phyloP scores from a whole-genome alignment of 2,329 filamentous ascomycete species.

The Calonectria honghensis region DNA sequence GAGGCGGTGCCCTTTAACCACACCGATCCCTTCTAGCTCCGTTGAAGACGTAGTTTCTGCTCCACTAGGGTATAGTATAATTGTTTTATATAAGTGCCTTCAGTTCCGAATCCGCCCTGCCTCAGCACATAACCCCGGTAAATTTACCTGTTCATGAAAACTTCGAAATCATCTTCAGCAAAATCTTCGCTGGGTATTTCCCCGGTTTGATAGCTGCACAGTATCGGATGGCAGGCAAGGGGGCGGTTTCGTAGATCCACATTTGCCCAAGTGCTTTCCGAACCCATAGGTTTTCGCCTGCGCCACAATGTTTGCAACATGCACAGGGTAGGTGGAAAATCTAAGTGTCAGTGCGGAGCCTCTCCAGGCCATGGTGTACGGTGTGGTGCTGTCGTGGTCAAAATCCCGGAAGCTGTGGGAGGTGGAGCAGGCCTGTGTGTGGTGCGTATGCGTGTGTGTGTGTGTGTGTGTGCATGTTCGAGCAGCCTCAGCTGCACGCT shows the following conservation, averaged over 20 bases:
- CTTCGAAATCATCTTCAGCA: not conserved
- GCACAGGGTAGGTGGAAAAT: not conserved
- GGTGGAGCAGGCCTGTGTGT: conserved; percentile 4
- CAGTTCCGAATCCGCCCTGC: not conserved
- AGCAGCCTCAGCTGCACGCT: not conserved
- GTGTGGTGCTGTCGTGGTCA: conserved; percentile 1
- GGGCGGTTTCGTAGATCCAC: conserved; percentile 6
- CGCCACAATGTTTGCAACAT: conserved; percentile 19
- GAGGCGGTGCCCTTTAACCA: not conserved
- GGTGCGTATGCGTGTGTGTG: not conserved
- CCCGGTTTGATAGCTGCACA: conserved; percentile 15
- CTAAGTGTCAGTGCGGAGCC: not conserved
- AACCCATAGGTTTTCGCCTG: not conserved
- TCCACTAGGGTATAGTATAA: not conserved
- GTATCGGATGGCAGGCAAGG: conserved; percentile 25
- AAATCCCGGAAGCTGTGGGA: conserved; percentile 1
- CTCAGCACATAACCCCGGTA: not conserved
- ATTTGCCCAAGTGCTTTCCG: not conserved
- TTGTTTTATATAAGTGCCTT: not conserved
- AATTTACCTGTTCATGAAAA: no score
- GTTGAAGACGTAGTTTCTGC: not conserved
- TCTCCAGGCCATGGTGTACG: not conserved
- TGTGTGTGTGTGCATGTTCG: conserved; percentile 1
- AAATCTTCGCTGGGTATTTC: not conserved
- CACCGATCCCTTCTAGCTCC: not conserved